Percentiles rank a stretch among this genome's conserved stretches.
These are phyloP conservation scores for Recurvomyces mirabilis DNA, from an alignment of 495 filamentous ascomycete genomes.

Conservation along the genomic window DNA sequence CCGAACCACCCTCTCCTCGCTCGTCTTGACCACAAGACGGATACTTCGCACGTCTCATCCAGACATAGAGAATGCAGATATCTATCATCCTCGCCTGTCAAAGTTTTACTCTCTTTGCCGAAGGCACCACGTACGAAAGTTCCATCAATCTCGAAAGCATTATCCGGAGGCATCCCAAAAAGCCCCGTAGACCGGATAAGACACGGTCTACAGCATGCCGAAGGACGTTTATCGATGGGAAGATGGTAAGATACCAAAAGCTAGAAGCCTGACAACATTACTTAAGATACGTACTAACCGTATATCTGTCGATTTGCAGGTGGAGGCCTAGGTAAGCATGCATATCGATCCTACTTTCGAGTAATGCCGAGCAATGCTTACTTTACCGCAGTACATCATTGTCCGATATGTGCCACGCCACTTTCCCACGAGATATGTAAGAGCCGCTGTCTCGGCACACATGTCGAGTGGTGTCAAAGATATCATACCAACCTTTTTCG, in stretches of 20 bases:
- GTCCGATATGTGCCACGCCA: conserved; percentile 21
- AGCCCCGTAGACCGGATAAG: background rate
- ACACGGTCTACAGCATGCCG: conserved; percentile 1
- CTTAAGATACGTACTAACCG: too few species aligned
- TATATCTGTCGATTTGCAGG: conserved; percentile 26
- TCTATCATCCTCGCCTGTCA: too few species aligned
- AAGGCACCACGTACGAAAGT: background rate
- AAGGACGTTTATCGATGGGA: conserved; percentile 14
- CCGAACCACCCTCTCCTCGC: too few species aligned
- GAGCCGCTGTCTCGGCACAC: conserved; percentile 16
- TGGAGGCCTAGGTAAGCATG: conserved; percentile 15
- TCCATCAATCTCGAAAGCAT: background rate
- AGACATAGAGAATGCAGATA: too few species aligned
- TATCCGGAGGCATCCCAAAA: background rate
- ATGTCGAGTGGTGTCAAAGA: conserved; percentile 24
- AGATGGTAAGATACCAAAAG: too few species aligned
- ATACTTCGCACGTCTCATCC: too few species aligned
- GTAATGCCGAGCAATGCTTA: too few species aligned
- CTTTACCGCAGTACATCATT: conserved; percentile 23
- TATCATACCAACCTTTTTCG: conserved; percentile 26
- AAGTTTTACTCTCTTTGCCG: too few species aligned
- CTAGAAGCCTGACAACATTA: too few species aligned
- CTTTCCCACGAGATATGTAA: conserved; percentile 13
- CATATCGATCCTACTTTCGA: too few species aligned
- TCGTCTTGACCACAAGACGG: too few species aligned